These are phyloP conservation scores for Tricholoma sp. DNA, from an alignment of 768 basidiomycete genomes.

Conservation along the genomic window DNA sequence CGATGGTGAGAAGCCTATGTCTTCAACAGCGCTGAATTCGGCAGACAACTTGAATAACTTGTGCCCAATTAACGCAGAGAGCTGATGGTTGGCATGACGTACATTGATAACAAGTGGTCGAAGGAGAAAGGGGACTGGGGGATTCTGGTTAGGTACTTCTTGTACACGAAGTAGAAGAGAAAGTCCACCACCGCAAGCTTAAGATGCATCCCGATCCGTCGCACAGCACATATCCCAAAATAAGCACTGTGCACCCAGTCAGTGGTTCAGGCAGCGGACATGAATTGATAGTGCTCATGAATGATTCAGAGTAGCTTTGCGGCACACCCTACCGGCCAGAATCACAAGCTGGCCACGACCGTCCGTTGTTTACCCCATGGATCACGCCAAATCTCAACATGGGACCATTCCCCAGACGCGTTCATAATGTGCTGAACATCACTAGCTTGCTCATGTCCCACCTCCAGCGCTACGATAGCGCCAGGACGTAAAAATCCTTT, in stretches of 20 bases:
- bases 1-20: not conserved
- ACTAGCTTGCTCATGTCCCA: conserved; percentile 68
- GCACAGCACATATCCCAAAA: not conserved
- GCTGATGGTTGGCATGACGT: conserved; percentile 13
- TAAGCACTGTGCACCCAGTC: not conserved
- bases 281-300: not conserved
- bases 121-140: not conserved
- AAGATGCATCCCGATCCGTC: not conserved
- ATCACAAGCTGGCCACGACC: conserved; percentile 51
- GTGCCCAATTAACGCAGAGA: conserved; percentile 7
- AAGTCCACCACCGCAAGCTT: not conserved
- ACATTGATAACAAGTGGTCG: not conserved
- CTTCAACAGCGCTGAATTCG: not conserved
- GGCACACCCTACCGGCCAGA: not conserved
- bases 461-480: conserved; percentile 71
- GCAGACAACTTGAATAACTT: not conserved
- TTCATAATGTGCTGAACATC: conserved; percentile 57
- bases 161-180: not conserved
- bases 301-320: not conserved
- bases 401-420: conserved; percentile 36
- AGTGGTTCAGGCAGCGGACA: not conserved
- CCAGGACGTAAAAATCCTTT: conserved; percentile 45
- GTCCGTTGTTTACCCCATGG: conserved; percentile 75
- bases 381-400: conserved; percentile 71
- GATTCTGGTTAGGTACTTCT: too few species aligned